Base-by-base conservation (phyloP, 1,284 basidiomycete genomes). In the Irpex sp. region DNA sequence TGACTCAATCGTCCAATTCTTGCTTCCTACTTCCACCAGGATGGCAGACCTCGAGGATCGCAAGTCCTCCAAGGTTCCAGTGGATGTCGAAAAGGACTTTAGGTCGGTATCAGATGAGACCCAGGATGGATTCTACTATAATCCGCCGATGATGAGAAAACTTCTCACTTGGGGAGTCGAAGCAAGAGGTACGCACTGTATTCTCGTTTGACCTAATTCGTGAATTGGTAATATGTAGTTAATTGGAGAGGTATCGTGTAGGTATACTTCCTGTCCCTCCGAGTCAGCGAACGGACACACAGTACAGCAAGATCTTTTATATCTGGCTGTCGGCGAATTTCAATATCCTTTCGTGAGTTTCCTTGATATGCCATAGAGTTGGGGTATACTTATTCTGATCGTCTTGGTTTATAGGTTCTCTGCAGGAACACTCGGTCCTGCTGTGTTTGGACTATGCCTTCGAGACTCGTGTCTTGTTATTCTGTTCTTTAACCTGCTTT, bases 401-500 rank as follows among this genome's bases (percentile, higher is more conserved):
- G 17, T 8, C 8, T n/a, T 17, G 26, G 19, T 47, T 54, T 49
- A 17, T 67, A 91, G 90, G 0, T 91, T 94, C 71, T 92, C 91
- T 54, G 78, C 88, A 1, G 92, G 92, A 5, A 86, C 88, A 0
- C 76, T 93, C 0, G 92, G 91, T 0, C 90, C 90, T 5, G 75
- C 85, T 11, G 77, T 84, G 0, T 93, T 85, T 66, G 85, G 83
- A 6, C 79, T 93, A n/a, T 82, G 87, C 2, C 77, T 91, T 36
- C 83, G 88, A 44, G 89, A 93, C 71, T 82, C 89, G 5, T 90
- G 85, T 68, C 78, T 93, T 0, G 81, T 87, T 57, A 92, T 93
- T 66, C 74, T 93, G 58, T 92, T 93, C 76, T 91, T 92, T 80
- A 92, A 91, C 69, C 61, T 93, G 49, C 69, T 89, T 5, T 82